Conservation (phyloP, 176 grass and related monocot genomes). For the Cenchrus fungigraminus region DNA sequence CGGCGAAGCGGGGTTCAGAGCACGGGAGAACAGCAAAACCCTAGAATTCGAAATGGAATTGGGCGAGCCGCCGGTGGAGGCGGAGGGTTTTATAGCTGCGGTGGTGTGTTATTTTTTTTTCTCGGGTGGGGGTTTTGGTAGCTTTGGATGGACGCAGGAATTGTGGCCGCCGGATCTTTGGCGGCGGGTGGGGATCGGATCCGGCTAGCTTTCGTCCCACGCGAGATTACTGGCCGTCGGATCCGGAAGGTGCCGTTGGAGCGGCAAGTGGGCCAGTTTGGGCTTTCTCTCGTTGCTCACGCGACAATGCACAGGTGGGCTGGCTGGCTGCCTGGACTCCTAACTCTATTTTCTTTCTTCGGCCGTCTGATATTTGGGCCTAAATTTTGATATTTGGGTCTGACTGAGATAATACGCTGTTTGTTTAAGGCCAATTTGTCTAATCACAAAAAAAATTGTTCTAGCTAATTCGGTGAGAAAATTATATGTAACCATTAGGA, state of each 20-base stretch:
- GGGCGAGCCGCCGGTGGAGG: constrained; percentile 38
- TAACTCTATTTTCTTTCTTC: too few species aligned
- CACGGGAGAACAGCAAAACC: constrained; percentile 33
- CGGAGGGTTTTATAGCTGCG: constrained; percentile 50
- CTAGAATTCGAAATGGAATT: constrained; percentile 55
- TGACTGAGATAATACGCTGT: neutral
- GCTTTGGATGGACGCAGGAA: constrained; percentile 70
- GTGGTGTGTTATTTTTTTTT: constrained; percentile 18
- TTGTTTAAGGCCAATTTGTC: neutral
- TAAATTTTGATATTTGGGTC: neutral
- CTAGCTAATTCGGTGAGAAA: too few species aligned
- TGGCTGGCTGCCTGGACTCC: neutral
- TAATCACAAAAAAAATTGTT: too few species aligned
- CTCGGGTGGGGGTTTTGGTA: constrained; percentile 32
- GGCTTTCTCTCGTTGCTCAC: neutral
- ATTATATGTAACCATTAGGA: too few species aligned
- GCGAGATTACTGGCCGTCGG: constrained; percentile 52
- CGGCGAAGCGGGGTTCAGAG: neutral
- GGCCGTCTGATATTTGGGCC: neutral
- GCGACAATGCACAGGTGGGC: too few species aligned
- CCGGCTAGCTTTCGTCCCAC: constrained; percentile 55
- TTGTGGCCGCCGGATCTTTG: constrained; percentile 55
- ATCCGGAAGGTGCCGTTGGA: constrained; percentile 27
- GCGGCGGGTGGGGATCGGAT: constrained; percentile 36
- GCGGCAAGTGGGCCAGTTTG: neutral